Evolutionary conservation across 371 early-diverging fungal genomes (phyloP).

Genomic region (Apophysomyces ossiformis): DNA sequence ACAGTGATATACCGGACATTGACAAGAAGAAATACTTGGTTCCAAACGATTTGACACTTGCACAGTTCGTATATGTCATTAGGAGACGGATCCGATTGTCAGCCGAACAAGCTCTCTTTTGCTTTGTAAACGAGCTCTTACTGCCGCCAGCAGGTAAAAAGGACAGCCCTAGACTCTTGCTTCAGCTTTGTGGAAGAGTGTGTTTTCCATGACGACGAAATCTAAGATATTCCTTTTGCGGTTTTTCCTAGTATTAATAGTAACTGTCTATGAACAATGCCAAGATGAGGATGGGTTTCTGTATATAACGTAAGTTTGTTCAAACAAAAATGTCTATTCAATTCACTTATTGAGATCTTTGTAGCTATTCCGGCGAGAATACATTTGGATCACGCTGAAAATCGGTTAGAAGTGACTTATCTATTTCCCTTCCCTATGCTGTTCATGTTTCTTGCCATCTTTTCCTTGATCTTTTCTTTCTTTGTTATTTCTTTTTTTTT

Average conservation of each 20-base stretch:
- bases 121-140: slow-evolving; percentile 95
- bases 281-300: slow-evolving; percentile 97
- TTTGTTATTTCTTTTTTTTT: slow-evolving; percentile 10
- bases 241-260: slow-evolving; percentile 67
- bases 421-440: background rate
- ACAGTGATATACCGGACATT: slow-evolving; percentile 92
- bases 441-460: slow-evolving; percentile 8
- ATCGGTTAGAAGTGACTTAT: background rate
- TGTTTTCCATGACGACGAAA: background rate
- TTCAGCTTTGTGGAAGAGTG: background rate
- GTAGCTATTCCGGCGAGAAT: slow-evolving; percentile 82
- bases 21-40: slow-evolving; percentile 99
- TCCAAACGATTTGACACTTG: slow-evolving; percentile 96
- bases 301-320: slow-evolving; percentile 76
- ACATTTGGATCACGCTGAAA: slow-evolving; percentile 65
- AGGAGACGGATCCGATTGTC: slow-evolving; percentile 91
- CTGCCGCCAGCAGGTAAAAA: slow-evolving; percentile 79
- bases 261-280: slow-evolving; percentile 90
- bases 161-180: background rate
- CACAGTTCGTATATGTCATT: slow-evolving; percentile 97
- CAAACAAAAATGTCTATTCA: background rate
- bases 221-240: background rate
- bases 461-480: slow-evolving; percentile 7
- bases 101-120: slow-evolving; percentile 97
- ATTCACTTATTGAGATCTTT: background rate